Base-by-base conservation (phyloP, 1,284 basidiomycete species). In the Phlebopus sp. region DNA sequence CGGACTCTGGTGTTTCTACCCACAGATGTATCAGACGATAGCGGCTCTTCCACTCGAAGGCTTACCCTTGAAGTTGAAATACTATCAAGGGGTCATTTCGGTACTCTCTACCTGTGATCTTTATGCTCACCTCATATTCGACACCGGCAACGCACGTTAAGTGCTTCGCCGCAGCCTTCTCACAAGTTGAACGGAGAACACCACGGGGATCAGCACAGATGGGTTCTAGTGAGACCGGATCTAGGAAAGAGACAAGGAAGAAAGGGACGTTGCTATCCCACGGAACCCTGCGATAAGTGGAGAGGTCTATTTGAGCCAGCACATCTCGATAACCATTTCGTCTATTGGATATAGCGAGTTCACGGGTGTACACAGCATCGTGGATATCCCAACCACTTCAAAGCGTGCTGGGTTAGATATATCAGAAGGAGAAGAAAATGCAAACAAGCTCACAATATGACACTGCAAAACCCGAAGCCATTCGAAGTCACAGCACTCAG, bases 201-300 rank as follows among this genome's bases (percentile, higher is more conserved):
- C 90, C 86, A 36, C 96, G 79, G 6, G 95, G 95, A 62, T 96
- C 95, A 9, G 85, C 92, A 37, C 74, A 74, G 13, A 99, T 71
- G 0, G 88, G 85, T 45, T 84, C 70, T 51, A 78, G 79, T 3
- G 89, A 90, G 21, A 90, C 84, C 1, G 92, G 91, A 63, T 97
- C 88, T 43, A 89, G 63, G 73, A 97, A 98, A 4, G 87, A 88
- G 30, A 96, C 78, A 4, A 99, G 76, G 74, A 98, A 98, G 71
- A 98, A 92, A 0, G 95, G 91, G 2, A 94, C 81, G 55, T 95
- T 79, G 59, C 88, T 75, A 67, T 98, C 94, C 93, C 93, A 97
- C 49, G 92, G 89, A 45, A 97, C 86, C 15, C 90, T 80, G 14
- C 96, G 84, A 64, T 78, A 93, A 0, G 89, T 91, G 0, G 85